Evolutionary conservation across 1,139 yeast genomes (phyloP).

Genomic region (Kodamaea arcana): DNA sequence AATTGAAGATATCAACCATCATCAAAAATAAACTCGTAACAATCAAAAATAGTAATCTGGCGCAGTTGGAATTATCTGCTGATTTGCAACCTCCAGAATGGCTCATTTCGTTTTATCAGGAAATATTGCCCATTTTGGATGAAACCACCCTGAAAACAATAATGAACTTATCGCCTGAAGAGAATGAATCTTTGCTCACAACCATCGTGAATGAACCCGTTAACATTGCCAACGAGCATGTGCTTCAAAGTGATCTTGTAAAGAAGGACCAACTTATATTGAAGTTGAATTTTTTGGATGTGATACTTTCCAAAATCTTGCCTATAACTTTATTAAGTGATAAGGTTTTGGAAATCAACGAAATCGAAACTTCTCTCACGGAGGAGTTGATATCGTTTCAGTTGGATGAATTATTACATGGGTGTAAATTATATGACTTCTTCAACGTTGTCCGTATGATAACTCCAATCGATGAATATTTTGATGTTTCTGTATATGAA

Average conservation of each 20-base stretch:
- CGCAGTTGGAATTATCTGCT: slow-evolving; percentile 38
- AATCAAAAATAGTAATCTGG: slow-evolving; percentile 35
- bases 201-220: slow-evolving; percentile 49
- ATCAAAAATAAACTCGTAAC: slow-evolving; percentile 40
- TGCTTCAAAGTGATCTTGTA: slow-evolving; percentile 22
- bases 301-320: slow-evolving; percentile 51
- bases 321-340: slow-evolving; percentile 40
- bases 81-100: slow-evolving; percentile 72
- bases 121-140: slow-evolving; percentile 49
- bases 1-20: slow-evolving; percentile 38
- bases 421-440: slow-evolving; percentile 51
- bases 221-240: slow-evolving; percentile 36
- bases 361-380: slow-evolving; percentile 29
- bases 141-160: slow-evolving; percentile 33
- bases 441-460: slow-evolving; percentile 67
- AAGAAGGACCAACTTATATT: slow-evolving; percentile 40
- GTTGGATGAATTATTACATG: slow-evolving; percentile 39
- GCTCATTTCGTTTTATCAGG: slow-evolving; percentile 56
- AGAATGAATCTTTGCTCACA: slow-evolving; percentile 28
- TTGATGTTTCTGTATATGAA: slow-evolving; percentile 53
- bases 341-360: slow-evolving; percentile 37
- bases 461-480: slow-evolving; percentile 57
- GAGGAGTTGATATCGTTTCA: slow-evolving; percentile 39
- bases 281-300: slow-evolving; percentile 57
- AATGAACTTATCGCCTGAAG: slow-evolving; percentile 31